phyloP scores from a whole-genome alignment of 2,329 filamentous ascomycete genomes.

The Bretziella fagacearum region DNA sequence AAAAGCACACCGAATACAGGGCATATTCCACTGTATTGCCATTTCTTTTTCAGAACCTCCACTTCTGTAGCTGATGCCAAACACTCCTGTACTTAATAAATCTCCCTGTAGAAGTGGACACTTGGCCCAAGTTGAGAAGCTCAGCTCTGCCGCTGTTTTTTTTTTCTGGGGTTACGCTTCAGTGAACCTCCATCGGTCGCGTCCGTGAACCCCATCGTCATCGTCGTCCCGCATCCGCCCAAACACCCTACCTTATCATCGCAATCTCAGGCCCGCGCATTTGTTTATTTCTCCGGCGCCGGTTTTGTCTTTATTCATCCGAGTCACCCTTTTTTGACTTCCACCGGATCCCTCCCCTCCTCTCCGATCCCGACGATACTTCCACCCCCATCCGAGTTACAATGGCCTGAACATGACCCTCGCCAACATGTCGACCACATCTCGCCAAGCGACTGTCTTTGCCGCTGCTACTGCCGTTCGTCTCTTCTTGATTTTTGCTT shows the following conservation, averaged over 20 bases:
- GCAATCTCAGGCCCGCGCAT: too few species aligned
- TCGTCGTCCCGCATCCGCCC: neutral
- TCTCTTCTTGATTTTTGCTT: slow-evolving; percentile 60
- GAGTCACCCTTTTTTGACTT: neutral
- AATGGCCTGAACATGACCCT: slow-evolving; percentile 13
- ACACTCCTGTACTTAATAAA: neutral
- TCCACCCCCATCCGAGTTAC: slow-evolving; percentile 2
- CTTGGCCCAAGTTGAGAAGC: slow-evolving; percentile 4
- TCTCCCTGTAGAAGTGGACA: slow-evolving; percentile 10
- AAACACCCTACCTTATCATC: neutral
- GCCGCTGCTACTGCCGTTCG: slow-evolving; percentile 60
- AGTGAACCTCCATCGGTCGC: neutral
- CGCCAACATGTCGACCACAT: slow-evolving; percentile 13
- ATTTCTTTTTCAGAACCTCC: neutral
- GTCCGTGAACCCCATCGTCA: neutral
- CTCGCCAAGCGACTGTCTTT: slow-evolving; percentile 36
- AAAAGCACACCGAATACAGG: slow-evolving; percentile 2
- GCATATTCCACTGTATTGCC: neutral
- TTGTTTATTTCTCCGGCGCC: too few species aligned
- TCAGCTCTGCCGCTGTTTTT: too few species aligned
- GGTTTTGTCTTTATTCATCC: too few species aligned
- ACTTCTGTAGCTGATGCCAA: neutral
- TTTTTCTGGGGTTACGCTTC: neutral
- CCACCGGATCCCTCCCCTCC: neutral
- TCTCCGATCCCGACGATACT: neutral